phyloP scores from a whole-genome alignment of 2,329 filamentous ascomycete genomes.

The Fusarium sp. region DNA sequence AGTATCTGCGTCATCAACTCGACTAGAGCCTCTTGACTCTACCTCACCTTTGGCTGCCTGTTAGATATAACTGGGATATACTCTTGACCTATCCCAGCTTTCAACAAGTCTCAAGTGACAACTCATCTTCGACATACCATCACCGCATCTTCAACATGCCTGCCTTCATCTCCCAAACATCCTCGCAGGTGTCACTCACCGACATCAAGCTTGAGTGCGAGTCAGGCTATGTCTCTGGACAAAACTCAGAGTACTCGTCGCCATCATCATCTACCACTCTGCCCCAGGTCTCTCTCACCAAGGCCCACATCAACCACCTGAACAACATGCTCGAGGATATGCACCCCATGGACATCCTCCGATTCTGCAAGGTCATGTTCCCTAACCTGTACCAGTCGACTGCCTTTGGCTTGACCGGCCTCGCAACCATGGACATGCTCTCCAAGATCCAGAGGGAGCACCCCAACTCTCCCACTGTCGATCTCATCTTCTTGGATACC shows the following conservation, averaged over 20 bases:
- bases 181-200: slow-evolving; percentile 52
- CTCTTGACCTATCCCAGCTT: slow-evolving; percentile 16
- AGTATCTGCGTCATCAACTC: slow-evolving; percentile 39
- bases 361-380: slow-evolving; percentile 90
- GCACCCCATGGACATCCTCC: slow-evolving; percentile 88
- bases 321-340: slow-evolving; percentile 90
- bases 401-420: slow-evolving; percentile 82
- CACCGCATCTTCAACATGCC: slow-evolving; percentile 47
- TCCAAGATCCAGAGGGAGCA: slow-evolving; percentile 75
- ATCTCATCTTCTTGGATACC: slow-evolving; percentile 84
- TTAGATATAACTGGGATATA: slow-evolving; percentile 35
- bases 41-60: slow-evolving; percentile 12
- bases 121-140: slow-evolving; percentile 7
- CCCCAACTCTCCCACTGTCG: slow-evolving; percentile 66
- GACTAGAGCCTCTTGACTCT: slow-evolving; percentile 8
- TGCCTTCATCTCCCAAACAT: slow-evolving; percentile 49
- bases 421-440: slow-evolving; percentile 86
- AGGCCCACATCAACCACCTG: slow-evolving; percentile 87
- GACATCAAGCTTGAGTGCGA: slow-evolving; percentile 65
- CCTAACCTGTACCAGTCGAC: slow-evolving; percentile 90
- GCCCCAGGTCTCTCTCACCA: slow-evolving; percentile 85
- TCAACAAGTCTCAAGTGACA: slow-evolving; percentile 38
- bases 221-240: slow-evolving; percentile 82
- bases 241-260: slow-evolving; percentile 52
- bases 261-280: slow-evolving; percentile 54